phyloP scores from a whole-genome alignment of 2,329 filamentous ascomycete species.

The Periconia macrospinosa region DNA sequence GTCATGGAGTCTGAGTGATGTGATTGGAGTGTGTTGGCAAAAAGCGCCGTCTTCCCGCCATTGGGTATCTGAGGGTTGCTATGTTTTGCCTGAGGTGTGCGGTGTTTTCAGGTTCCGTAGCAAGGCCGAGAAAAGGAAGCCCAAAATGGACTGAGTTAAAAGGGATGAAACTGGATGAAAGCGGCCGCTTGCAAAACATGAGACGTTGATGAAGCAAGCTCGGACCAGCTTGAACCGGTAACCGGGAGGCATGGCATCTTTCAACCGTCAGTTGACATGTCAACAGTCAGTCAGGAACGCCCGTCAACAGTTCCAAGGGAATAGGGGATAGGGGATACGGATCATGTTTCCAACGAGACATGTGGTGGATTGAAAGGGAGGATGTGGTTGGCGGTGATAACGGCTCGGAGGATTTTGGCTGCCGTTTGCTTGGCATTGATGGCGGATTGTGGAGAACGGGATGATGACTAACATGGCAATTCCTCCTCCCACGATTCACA shows the following conservation, averaged over 20 bases:
- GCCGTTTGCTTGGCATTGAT: neutral
- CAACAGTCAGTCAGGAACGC: neutral
- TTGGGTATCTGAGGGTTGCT: conserved; percentile 13
- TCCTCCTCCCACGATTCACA: too few species aligned
- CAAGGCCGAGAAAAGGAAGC: conserved; percentile 18
- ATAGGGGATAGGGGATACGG: neutral
- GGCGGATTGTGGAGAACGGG: neutral
- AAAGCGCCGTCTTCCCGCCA: conserved; percentile 32
- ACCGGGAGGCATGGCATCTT: neutral
- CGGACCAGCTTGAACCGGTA: conserved; percentile 6
- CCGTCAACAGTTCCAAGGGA: neutral
- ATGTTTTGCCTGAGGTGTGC: conserved; percentile 23
- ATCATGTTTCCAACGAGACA: neutral
- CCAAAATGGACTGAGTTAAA: conserved; percentile 28
- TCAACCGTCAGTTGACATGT: neutral
- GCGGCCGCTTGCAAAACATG: conserved; percentile 21
- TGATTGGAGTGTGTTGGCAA: conserved; percentile 28
- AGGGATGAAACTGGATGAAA: conserved; percentile 37
- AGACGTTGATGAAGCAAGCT: conserved; percentile 27
- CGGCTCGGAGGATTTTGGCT: neutral
- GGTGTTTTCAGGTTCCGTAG: conserved; percentile 29
- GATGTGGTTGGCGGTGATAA: neutral
- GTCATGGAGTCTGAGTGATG: conserved; percentile 4
- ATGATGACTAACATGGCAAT: neutral
- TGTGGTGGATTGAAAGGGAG: neutral